Conservation (phyloP, 1,284 basidiomycete genomes). For the Cystobasidium sp. region DNA sequence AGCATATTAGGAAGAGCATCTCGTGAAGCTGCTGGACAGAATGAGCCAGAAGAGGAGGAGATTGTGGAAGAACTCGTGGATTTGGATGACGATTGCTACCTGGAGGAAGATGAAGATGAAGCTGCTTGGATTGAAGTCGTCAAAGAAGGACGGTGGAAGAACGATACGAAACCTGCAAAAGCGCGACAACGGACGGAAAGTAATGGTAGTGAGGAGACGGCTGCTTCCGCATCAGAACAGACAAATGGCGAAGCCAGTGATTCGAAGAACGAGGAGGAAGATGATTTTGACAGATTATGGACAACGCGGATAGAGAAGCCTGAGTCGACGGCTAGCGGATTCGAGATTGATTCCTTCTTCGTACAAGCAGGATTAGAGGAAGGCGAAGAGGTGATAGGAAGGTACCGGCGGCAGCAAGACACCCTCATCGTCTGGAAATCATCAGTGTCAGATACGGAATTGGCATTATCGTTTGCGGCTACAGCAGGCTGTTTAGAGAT, state of each 20-base stretch:
- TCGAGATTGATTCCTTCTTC: slow-evolving; percentile 20
- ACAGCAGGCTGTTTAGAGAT: slow-evolving; percentile 94
- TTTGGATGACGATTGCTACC: slow-evolving; percentile 61
- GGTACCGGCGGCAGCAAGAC: slow-evolving; percentile 62
- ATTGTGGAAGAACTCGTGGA: slow-evolving; percentile 81
- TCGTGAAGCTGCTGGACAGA: slow-evolving; percentile 6
- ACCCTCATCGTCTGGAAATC: slow-evolving; percentile 97
- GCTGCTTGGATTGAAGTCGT: slow-evolving; percentile 45
- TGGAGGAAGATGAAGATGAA: slow-evolving; percentile 52
- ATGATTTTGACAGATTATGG: slow-evolving; percentile 22
- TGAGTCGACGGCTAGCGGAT: slow-evolving; percentile 7
- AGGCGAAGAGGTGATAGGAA: slow-evolving; percentile 37
- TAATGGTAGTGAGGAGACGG: slow-evolving; percentile 28
- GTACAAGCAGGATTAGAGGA: slow-evolving; percentile 17
- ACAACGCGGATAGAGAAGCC: slow-evolving; percentile 35
- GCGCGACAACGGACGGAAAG: slow-evolving; percentile 43
- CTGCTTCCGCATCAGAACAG: not conserved
- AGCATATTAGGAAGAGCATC: slow-evolving; percentile 22
- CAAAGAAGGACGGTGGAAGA: slow-evolving; percentile 42
- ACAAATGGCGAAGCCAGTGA: not conserved
- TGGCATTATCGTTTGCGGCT: slow-evolving; percentile 96
- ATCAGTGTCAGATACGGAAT: slow-evolving; percentile 72
- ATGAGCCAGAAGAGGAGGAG: slow-evolving; percentile 65
- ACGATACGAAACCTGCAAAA: slow-evolving; percentile 17
- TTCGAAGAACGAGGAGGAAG: not conserved